phyloP scores from a whole-genome alignment of 2,329 filamentous ascomycete species.

The Penicillium sp. region DNA sequence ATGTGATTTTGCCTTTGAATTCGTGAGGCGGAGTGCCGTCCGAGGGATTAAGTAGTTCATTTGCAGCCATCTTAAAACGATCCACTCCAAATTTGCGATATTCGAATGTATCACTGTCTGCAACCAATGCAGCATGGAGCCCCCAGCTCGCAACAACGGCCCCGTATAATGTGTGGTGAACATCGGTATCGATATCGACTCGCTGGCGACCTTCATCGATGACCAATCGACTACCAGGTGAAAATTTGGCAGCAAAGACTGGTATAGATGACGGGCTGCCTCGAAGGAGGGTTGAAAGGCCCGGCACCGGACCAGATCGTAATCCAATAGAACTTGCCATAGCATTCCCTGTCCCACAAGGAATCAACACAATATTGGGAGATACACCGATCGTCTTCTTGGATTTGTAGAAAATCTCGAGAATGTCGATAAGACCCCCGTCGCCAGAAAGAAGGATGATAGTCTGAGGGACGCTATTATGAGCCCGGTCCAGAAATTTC shows the following conservation, averaged over 20 bases:
- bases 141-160: conserved; percentile 88
- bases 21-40: conserved; percentile 55
- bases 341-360: conserved; percentile 53
- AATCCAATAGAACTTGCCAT: conserved; percentile 43
- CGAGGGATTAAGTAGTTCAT: conserved; percentile 65
- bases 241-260: conserved; percentile 62
- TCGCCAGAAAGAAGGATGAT: conserved; percentile 84
- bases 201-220: conserved; percentile 49
- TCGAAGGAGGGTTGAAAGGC: conserved; percentile 59
- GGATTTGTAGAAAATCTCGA: conserved; percentile 62
- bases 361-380: conserved; percentile 57
- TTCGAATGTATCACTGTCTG: conserved; percentile 81
- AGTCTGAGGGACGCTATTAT: conserved; percentile 53
- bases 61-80: conserved; percentile 81
- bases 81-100: conserved; percentile 75
- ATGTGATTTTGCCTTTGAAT: conserved; percentile 56
- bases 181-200: conserved; percentile 22
- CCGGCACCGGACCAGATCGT: conserved; percentile 35
- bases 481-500: conserved; percentile 52
- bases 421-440: conserved; percentile 77
- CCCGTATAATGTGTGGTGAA: conserved; percentile 55
- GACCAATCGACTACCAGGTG: conserved; percentile 53
- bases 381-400: conserved; percentile 40
- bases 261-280: conserved; percentile 59
- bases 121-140: conserved; percentile 83